These are phyloP conservation scores for Cladosporium sp. DNA, from an alignment of 2,329 filamentous ascomycete species.

Conservation along the genomic window DNA sequence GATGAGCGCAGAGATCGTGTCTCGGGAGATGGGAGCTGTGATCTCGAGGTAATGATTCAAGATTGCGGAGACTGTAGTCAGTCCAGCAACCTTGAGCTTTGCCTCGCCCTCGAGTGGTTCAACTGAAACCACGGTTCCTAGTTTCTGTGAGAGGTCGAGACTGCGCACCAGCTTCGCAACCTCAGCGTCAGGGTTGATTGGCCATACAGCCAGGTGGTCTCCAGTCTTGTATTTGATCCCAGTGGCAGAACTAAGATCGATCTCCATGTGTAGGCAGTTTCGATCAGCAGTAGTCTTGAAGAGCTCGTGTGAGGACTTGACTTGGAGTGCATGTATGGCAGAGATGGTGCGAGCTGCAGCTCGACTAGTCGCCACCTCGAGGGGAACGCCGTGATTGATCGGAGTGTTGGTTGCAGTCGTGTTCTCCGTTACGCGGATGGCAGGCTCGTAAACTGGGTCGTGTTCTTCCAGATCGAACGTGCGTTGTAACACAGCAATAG, in stretches of 20 bases:
- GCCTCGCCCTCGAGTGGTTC: constrained; percentile 35
- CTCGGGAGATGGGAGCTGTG: constrained; percentile 61
- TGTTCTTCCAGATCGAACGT: constrained; percentile 38
- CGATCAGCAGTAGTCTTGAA: constrained; percentile 37
- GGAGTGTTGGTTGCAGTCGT: constrained; percentile 29
- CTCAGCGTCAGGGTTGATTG: constrained; percentile 48
- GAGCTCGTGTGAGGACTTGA: constrained; percentile 38
- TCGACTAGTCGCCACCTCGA: constrained; percentile 21
- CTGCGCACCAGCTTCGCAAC: neutral
- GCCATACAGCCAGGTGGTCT: constrained; percentile 37
- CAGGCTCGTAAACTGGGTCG: constrained; percentile 38
- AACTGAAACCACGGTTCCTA: constrained; percentile 29
- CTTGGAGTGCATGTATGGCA: constrained; percentile 35
- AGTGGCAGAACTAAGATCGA: constrained; percentile 47
- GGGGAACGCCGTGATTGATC: constrained; percentile 32
- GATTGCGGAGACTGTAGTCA: constrained; percentile 58
- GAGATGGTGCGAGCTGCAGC: constrained; percentile 34
- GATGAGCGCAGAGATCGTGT: constrained; percentile 43
- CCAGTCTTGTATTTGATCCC: constrained; percentile 62
- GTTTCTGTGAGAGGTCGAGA: constrained; percentile 53
- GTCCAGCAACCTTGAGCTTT: constrained; percentile 25
- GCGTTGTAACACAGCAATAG: constrained; percentile 36
- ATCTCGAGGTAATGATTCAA: constrained; percentile 71
- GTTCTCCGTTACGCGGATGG: constrained; percentile 33
- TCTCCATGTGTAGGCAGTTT: constrained; percentile 46